phyloP scores from a whole-genome alignment of 768 basidiomycete species.

The Sporobolomyces pararoseus region DNA sequence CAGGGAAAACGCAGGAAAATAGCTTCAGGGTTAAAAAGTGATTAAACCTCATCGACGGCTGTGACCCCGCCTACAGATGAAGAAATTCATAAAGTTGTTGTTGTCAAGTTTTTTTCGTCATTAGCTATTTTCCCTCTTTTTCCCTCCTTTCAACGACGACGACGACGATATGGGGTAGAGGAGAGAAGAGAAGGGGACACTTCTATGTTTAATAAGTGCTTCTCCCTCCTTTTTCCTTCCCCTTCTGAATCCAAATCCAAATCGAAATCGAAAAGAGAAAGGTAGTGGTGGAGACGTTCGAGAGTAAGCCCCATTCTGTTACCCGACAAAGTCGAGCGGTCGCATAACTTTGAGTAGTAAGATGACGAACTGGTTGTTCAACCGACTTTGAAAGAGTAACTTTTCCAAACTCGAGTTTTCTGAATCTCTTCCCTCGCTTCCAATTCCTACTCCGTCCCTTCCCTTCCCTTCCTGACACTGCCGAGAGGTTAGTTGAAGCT shows the following conservation, averaged over 20 bases:
- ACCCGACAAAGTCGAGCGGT: constrained; percentile 19
- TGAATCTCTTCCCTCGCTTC: neutral
- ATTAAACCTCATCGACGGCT: constrained; percentile 2
- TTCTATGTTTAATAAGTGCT: constrained; percentile 22
- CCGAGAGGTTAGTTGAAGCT: neutral
- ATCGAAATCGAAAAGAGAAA: neutral
- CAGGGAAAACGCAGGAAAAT: neutral
- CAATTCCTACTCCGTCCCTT: neutral
- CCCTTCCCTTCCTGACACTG: neutral
- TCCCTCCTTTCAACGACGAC: neutral
- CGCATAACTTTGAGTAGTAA: constrained; percentile 34
- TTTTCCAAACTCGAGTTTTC: no score
- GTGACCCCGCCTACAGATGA: constrained; percentile 15
- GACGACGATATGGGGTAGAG: no score
- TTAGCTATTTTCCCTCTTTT: constrained; percentile 1
- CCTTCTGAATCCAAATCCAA: neutral
- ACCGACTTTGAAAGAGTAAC: constrained; percentile 20
- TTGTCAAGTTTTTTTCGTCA: constrained; percentile 20
- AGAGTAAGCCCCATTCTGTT: constrained; percentile 43
- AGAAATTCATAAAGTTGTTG: constrained; percentile 39
- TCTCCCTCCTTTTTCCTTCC: neutral
- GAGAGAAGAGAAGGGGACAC: neutral
- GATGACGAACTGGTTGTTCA: constrained; percentile 38
- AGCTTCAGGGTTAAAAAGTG: constrained; percentile 41
- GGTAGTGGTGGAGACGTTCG: constrained; percentile 20